A percentile compares a stretch with the other conserved stretches of the same genome.
Evolutionary conservation across 345 rosid species (phyloP).

Genomic region (Melastoma malabathricum): DNA sequence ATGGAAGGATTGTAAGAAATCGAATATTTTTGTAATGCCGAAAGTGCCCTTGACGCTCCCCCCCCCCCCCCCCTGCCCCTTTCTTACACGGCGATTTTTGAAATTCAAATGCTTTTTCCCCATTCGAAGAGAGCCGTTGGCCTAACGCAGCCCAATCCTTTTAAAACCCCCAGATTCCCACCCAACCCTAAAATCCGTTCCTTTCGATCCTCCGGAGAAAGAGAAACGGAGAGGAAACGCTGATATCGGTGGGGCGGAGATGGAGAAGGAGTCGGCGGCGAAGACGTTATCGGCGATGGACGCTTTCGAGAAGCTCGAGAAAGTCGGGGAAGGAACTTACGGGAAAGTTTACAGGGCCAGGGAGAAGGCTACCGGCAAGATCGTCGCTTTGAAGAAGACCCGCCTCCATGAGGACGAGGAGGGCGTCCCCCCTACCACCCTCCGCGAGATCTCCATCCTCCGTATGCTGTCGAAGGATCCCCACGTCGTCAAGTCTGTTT

Average conservation of each 20-base stretch:
- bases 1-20: no score
- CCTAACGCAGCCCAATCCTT: no score
- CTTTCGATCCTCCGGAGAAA: no score
- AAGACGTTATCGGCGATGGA: conserved; percentile 60
- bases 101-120: no score
- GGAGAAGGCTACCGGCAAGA: conserved; percentile 82
- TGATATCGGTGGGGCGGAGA: background rate
- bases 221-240: no score
- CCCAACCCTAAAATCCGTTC: no score
- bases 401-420: conserved; percentile 97
- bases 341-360: conserved; percentile 94
- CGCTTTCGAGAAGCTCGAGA: conserved; percentile 91
- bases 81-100: no score
- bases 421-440: conserved; percentile 98
- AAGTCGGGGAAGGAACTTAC: conserved; percentile 96
- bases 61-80: no score
- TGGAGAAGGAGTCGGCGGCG: conserved; percentile 28
- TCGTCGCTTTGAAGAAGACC: conserved; percentile 95
- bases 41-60: no score
- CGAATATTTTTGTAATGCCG: no score
- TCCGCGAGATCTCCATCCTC: conserved; percentile 92
- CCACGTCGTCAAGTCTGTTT: conserved; percentile 54
- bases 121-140: no score
- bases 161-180: no score
- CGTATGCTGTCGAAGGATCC: conserved; percentile 98